Conservation (phyloP, 805 yeast species). For the Debaryomyces tyrocola region DNA sequence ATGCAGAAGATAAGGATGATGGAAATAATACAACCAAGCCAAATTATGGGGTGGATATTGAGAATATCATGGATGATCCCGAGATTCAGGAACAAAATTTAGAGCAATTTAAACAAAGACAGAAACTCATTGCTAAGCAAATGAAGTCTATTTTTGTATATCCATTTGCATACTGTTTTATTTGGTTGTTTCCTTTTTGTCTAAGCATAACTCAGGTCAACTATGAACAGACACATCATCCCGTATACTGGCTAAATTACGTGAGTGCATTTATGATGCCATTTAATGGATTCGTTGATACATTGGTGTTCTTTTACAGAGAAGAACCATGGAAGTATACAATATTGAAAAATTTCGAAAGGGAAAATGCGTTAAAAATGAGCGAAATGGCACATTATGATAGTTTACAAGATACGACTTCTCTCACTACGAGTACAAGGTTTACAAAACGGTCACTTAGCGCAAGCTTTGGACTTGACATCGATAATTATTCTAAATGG, state of each 20-base stretch:
- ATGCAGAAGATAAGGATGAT: constrained; percentile 7
- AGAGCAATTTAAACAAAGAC: constrained; percentile 59
- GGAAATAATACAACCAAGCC: constrained; percentile 14
- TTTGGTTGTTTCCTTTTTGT: constrained; percentile 82
- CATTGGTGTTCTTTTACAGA: constrained; percentile 69
- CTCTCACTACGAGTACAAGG: constrained; percentile 26
- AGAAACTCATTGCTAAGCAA: constrained; percentile 70
- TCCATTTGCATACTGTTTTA: constrained; percentile 75
- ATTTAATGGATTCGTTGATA: constrained; percentile 74
- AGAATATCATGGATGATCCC: constrained; percentile 25
- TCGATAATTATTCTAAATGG: constrained; percentile 35
- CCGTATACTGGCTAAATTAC: constrained; percentile 62
- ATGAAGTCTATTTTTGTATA: constrained; percentile 78
- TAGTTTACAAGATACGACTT: constrained; percentile 5
- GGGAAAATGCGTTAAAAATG: constrained; percentile 30
- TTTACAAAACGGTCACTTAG: constrained; percentile 27
- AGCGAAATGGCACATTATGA: constrained; percentile 15
- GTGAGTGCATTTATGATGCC: constrained; percentile 80
- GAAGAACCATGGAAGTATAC: constrained; percentile 77
- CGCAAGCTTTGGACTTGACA: constrained; percentile 27
- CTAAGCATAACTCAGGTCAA: constrained; percentile 58
- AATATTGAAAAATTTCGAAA: constrained; percentile 36
- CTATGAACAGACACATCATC: constrained; percentile 47
- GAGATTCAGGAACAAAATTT: constrained; percentile 61
- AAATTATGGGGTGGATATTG: constrained; percentile 13